phyloP scores from a whole-genome alignment of 225 moss, liverwort and hornwort genomes.

The Pseudisothecium myosuroides region DNA sequence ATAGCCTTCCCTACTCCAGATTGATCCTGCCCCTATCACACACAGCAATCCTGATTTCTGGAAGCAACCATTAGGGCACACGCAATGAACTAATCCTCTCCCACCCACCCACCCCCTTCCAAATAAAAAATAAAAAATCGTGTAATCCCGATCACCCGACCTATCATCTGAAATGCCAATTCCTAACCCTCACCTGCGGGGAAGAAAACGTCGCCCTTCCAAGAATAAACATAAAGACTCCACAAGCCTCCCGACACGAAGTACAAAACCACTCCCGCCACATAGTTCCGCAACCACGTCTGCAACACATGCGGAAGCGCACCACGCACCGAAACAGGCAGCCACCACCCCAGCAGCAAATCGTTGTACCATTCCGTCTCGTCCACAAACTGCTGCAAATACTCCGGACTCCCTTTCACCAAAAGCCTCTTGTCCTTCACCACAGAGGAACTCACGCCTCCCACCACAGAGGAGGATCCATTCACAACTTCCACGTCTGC shows the following conservation, averaged over 20 bases:
- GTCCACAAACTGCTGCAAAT: conserved; percentile 23
- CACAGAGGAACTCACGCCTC: not conserved
- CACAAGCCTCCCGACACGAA: conserved; percentile 13
- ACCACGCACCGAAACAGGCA: conserved; percentile 4
- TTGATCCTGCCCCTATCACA: too few species aligned
- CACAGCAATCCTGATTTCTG: not conserved
- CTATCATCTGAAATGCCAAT: not conserved
- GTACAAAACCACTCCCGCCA: conserved; percentile 3
- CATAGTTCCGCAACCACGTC: conserved; percentile 35
- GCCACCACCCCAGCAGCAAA: conserved; percentile 10
- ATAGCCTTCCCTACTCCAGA: not conserved
- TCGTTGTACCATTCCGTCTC: conserved; percentile 26
- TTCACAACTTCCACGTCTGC: conserved; percentile 6
- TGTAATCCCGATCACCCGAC: not conserved
- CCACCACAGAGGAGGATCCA: not conserved
- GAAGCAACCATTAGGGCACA: not conserved
- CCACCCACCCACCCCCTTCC: too few species aligned
- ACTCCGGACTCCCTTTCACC: conserved; percentile 8
- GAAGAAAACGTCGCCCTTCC: conserved; percentile 26
- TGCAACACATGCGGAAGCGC: conserved; percentile 5
- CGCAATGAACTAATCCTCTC: not conserved
- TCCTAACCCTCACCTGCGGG: conserved; percentile 9
- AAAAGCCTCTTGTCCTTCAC: not conserved
- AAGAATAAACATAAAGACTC: conserved; percentile 19
- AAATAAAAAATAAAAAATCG: not conserved